These are phyloP conservation scores for Kwoniella shandongensis DNA, from an alignment of 768 basidiomycete species.

Conservation along the genomic window DNA sequence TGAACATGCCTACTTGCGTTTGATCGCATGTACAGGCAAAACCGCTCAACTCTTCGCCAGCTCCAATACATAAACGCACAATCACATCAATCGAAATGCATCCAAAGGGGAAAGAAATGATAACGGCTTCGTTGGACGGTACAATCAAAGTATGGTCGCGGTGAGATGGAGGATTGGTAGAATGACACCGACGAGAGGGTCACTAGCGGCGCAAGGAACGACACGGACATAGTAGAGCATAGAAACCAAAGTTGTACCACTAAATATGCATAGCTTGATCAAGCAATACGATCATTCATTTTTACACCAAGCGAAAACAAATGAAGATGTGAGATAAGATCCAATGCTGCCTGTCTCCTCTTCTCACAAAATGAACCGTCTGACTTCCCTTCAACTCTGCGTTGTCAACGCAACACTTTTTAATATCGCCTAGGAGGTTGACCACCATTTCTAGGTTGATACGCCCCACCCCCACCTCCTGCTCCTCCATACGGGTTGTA, in stretches of 20 bases:
- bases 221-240: neutral
- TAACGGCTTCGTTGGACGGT: slow-evolving; percentile 74
- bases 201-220: neutral
- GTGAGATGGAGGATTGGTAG: too few relatives aligned
- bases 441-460: slow-evolving; percentile 21
- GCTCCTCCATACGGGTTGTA: slow-evolving; percentile 31
- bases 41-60: slow-evolving; percentile 56
- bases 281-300: too few relatives aligned
- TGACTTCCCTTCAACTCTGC: neutral
- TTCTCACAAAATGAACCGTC: too few relatives aligned
- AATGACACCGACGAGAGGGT: neutral
- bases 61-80: slow-evolving; percentile 74
- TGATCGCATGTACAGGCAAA: slow-evolving; percentile 60
- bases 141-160: slow-evolving; percentile 78
- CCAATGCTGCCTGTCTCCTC: too few relatives aligned
- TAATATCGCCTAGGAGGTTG: neutral
- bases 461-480: slow-evolving; percentile 8
- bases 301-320: too few relatives aligned
- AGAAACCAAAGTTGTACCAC: neutral
- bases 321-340: too few relatives aligned
- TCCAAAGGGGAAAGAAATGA: slow-evolving; percentile 75
- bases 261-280: neutral
- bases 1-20: slow-evolving; percentile 6
- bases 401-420: neutral
- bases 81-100: slow-evolving; percentile 92